A percentile compares a stretch with the other conserved stretches of the same genome.
Evolutionary conservation across 1,284 basidiomycete species (phyloP).

Genomic region (Inonotus obliquus): DNA sequence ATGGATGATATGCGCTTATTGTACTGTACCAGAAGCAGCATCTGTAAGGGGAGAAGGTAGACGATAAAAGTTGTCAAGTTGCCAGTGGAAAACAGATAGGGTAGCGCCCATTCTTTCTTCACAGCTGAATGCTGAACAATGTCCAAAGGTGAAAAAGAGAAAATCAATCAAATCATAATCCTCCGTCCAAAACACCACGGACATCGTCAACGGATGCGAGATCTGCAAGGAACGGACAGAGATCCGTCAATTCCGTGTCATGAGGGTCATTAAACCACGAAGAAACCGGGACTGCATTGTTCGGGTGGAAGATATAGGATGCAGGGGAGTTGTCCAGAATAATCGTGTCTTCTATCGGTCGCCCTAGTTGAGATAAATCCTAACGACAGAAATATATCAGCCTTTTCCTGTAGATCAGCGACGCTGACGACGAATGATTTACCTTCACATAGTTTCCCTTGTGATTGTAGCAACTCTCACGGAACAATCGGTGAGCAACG

Average conservation of each 20-base stretch:
- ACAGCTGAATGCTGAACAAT: neutral
- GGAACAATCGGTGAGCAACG: constrained; percentile 93
- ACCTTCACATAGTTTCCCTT: constrained; percentile 99
- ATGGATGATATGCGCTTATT: constrained; percentile 1
- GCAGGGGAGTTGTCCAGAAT: constrained; percentile 99
- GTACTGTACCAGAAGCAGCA: constrained; percentile 4
- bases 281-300: constrained; percentile 97
- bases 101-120: neutral
- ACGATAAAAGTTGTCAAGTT: neutral
- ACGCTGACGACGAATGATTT: neutral
- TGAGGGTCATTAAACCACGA: constrained; percentile 99
- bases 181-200: constrained; percentile 85
- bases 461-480: constrained; percentile 99
- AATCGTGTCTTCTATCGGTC: constrained; percentile 89
- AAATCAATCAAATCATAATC: constrained; percentile 41
- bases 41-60: neutral
- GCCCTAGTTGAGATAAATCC: constrained; percentile 95
- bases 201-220: constrained; percentile 85
- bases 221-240: constrained; percentile 91
- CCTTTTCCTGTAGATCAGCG: constrained; percentile 16
- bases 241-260: constrained; percentile 94
- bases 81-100: neutral
- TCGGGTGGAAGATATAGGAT: constrained; percentile 98
- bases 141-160: too few species aligned
- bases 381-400: constrained; percentile 29